Conservation (phyloP, 2,329 filamentous ascomycete species). For the Ophiosphaerella herpotricha region DNA sequence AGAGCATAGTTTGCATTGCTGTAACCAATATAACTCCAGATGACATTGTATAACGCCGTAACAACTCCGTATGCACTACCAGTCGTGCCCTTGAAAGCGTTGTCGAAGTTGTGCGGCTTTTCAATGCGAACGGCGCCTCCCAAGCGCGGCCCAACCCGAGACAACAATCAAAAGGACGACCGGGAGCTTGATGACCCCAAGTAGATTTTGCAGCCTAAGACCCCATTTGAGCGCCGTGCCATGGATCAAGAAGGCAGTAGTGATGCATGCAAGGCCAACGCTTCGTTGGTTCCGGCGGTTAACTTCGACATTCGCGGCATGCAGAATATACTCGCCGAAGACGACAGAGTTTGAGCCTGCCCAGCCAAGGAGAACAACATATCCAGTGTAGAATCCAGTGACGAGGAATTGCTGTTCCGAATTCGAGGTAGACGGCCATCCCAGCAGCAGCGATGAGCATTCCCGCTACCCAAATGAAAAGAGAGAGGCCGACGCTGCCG, state of each 20-base stretch:
- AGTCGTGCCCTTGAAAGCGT: constrained; percentile 69
- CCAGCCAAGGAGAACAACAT: constrained; percentile 66
- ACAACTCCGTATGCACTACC: constrained; percentile 69
- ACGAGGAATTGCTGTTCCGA: constrained; percentile 67
- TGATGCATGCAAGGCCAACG: constrained; percentile 69
- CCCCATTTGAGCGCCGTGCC: constrained; percentile 68
- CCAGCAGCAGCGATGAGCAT: constrained; percentile 66
- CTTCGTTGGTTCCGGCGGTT: constrained; percentile 70
- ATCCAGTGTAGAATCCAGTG: constrained; percentile 64
- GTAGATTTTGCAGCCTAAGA: constrained; percentile 67
- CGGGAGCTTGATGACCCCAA: constrained; percentile 68
- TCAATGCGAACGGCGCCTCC: constrained; percentile 64
- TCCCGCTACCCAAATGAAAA: constrained; percentile 67
- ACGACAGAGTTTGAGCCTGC: constrained; percentile 70
- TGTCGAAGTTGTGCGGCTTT: constrained; percentile 65
- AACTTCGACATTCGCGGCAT: constrained; percentile 66
- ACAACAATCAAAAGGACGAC: constrained; percentile 69
- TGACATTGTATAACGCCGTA: constrained; percentile 73
- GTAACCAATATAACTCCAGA: constrained; percentile 72
- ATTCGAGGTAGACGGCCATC: constrained; percentile 69
- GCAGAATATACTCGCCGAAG: constrained; percentile 72
- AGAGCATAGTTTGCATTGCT: constrained; percentile 70
- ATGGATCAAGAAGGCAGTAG: constrained; percentile 67
- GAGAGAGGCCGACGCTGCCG: constrained; percentile 65
- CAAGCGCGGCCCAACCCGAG: constrained; percentile 65